Base-by-base conservation (phyloP, 2,329 filamentous ascomycete species). In the Acephala macrosclerotiorum region DNA sequence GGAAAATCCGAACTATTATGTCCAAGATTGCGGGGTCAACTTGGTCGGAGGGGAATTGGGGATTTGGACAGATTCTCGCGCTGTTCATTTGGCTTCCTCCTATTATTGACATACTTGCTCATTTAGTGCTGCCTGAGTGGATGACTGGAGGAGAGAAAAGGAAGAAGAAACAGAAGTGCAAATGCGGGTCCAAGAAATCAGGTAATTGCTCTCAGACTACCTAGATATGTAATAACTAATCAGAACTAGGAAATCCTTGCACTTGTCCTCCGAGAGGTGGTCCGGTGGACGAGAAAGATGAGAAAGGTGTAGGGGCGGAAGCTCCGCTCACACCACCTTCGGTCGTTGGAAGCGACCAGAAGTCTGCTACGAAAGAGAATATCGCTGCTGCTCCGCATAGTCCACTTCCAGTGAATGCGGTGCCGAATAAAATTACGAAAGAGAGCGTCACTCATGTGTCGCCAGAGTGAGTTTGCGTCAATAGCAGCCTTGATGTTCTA, bases 31-130 rank as follows among this genome's bases (percentile, higher is more conserved):
- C 64, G 14, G 64, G 64, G 42, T 14, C 22, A 4, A 66, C 64
- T n/a, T 66, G 64, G 64, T 35, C 35, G 2, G 64, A 66, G 35
- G 64, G 60, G 2, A 29, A 40, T 2, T 66, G 64, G 64, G 64
- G 64, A 11, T 66, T 66, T 59, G 64, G 64, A 8, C 64, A 66
- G 42, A 66, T 66, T 55, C 60, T 66, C 26, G 64, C 64, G 18
- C 55, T 66, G 16, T 66, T 66, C 22, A 56, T 66, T 26, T 66
- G 64, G 64, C 16, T 66, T 25, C 64, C 64, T 11, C 59, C 59
- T 7, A 49, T 66, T n/a, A 55, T 66, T 26, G 64, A 66, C 20
- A 61, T 65, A 29, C 29, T 65, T 25, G 53, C 49, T n/a, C 49
- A 40, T 35, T n/a, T 58, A 63, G 60, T 58, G 9, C 60, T 63